Evolutionary conservation across 2,329 filamentous ascomycete genomes (phyloP), one percentile per base, ranked within the genome.

Genomic region (Botrytis byssoidea): DNA sequence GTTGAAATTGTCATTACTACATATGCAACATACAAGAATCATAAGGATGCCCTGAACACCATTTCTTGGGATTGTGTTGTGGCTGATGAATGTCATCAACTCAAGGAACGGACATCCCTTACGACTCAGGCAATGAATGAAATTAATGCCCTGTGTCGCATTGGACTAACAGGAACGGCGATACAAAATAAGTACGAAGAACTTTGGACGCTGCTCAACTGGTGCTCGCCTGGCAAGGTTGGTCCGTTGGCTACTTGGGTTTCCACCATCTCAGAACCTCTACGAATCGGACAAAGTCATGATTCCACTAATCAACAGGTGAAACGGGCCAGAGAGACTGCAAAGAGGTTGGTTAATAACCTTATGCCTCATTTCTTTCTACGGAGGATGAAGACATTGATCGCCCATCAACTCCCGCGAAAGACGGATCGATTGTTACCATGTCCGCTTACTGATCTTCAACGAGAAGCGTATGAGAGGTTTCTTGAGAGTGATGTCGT

Each of bases 161-260:
- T 99, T 75, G 96, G 96, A 0, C 86, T 99, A 14, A 98, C 95
- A 0, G 96, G 96, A 2, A 99, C 96, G 0, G 95, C 95, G 0
- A 98, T 99, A 63, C 96, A 99, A 81, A 99, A 99, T 82, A 96
- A 93, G 77, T 99, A 99, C 81, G 94, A 98, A 80, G 96, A 99
- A 82, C 87, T 99, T 0, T 99, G 95, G 95, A 97, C 94, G 0
- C 85, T 99, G 0, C 85, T 99, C 4, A 97, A 99, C 81, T 99
- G 96, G 96, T 95, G 94, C 0, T 96, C 97, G 78, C 96, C 96
- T 0, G 95, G 94, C 0, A 83, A 87, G 65, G 87, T 92, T 76
- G 90, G 90, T 0, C 88, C 90, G 0, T 83, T 92, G 16, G 84
- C 88, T 8, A 92, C 93, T 60, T 99, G 96, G 96, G 92, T 90